phyloP scores from a whole-genome alignment of 2,329 filamentous ascomycete species.

The Chalara sp. region DNA sequence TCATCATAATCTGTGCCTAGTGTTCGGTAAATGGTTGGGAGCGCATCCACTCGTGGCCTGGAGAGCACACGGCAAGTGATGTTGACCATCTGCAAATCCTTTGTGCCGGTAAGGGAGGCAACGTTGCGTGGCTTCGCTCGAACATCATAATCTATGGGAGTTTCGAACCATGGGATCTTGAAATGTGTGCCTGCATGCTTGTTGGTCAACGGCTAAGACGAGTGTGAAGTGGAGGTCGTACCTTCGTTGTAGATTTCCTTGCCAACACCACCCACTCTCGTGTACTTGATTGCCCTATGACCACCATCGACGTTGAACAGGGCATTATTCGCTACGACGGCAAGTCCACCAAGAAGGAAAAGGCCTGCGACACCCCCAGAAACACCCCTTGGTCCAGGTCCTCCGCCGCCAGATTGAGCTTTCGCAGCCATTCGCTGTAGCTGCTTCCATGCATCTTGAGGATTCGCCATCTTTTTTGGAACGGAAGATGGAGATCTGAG shows the following conservation, averaged over 20 bases:
- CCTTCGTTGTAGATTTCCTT: slow-evolving; percentile 97
- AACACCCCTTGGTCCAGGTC: slow-evolving; percentile 39
- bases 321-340: slow-evolving; percentile 47
- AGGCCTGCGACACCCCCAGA: slow-evolving; percentile 47
- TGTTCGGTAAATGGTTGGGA: slow-evolving; percentile 96
- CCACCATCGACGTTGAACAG: slow-evolving; percentile 90
- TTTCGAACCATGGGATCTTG: slow-evolving; percentile 94
- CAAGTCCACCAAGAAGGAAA: slow-evolving; percentile 46
- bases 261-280: slow-evolving; percentile 82
- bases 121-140: slow-evolving; percentile 96
- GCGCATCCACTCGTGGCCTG: slow-evolving; percentile 75
- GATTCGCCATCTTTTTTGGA: slow-evolving; percentile 36
- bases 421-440: slow-evolving; percentile 53
- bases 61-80: slow-evolving; percentile 99
- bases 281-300: slow-evolving; percentile 98
- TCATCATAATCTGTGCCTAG: slow-evolving; percentile 95
- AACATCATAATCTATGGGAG: slow-evolving; percentile 93
- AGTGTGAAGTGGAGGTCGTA: slow-evolving; percentile 28
- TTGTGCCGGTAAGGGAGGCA: slow-evolving; percentile 93
- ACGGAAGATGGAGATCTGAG: slow-evolving; percentile 4
- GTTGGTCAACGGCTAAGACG: slow-evolving; percentile 11
- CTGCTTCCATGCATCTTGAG: slow-evolving; percentile 59
- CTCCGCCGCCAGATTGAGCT: slow-evolving; percentile 38
- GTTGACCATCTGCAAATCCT: slow-evolving; percentile 99
- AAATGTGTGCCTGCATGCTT: slow-evolving; percentile 73